Conservation (phyloP, 2,329 filamentous ascomycete genomes). For the Claviceps digitariae region DNA sequence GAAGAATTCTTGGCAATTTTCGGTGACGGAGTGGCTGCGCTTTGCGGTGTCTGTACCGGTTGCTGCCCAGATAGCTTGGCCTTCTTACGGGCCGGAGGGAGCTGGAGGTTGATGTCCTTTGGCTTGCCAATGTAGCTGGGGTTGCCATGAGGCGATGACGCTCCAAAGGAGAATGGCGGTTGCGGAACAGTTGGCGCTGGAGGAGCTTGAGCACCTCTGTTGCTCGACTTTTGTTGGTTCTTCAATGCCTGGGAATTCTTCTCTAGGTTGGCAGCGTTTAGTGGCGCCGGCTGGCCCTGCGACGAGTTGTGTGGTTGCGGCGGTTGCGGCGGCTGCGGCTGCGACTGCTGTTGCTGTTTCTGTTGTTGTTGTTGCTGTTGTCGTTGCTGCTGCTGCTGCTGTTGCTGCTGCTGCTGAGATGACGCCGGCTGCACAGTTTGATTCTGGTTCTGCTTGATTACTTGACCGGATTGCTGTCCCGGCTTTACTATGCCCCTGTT, state of each 20-base stretch:
- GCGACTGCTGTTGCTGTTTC: slow-evolving; percentile 11
- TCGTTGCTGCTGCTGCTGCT: slow-evolving; percentile 12
- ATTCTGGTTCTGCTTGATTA: slow-evolving; percentile 10
- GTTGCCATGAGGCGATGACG: slow-evolving; percentile 44
- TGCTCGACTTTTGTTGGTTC: slow-evolving; percentile 23
- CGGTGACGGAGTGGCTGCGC: slow-evolving; percentile 30
- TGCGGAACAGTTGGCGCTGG: slow-evolving; percentile 44
- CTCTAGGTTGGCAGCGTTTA: slow-evolving; percentile 35
- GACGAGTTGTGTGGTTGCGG: slow-evolving; percentile 14
- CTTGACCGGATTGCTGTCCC: slow-evolving; percentile 13
- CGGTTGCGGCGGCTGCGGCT: too few relatives aligned
- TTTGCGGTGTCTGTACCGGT: slow-evolving; percentile 24
- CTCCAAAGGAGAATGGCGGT: slow-evolving; percentile 42
- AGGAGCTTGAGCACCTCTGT: slow-evolving; percentile 35
- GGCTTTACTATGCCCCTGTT: slow-evolving; percentile 14
- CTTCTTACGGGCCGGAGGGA: slow-evolving; percentile 46
- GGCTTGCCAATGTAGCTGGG: slow-evolving; percentile 41
- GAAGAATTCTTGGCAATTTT: slow-evolving; percentile 33
- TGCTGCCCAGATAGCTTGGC: slow-evolving; percentile 30
- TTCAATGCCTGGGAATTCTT: slow-evolving; percentile 36
- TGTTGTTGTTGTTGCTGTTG: slow-evolving; percentile 20
- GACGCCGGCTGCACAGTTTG: slow-evolving; percentile 9
- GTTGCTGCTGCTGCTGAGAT: slow-evolving; percentile 18
- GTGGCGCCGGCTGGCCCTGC: slow-evolving; percentile 16
- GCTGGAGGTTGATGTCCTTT: slow-evolving; percentile 39